phyloP scores from a whole-genome alignment of 2,329 filamentous ascomycete species.

The Aspergillus fumigatus region DNA sequence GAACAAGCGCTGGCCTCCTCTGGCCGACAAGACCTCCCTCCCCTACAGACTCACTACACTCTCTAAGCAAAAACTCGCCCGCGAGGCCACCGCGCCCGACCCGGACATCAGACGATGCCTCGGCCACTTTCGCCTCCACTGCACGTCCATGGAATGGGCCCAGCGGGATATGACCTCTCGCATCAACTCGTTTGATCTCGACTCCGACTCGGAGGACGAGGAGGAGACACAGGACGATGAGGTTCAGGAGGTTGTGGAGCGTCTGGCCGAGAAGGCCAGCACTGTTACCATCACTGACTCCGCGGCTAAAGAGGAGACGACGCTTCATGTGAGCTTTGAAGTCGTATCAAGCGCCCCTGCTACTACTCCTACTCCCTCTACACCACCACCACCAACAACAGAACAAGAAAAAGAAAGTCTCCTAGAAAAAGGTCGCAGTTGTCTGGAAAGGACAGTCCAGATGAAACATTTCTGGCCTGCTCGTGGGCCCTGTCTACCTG shows the following conservation, averaged over 20 bases:
- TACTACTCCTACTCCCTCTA: background rate
- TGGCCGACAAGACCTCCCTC: constrained; percentile 31
- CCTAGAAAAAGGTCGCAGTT: constrained; percentile 24
- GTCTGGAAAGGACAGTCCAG: constrained; percentile 24
- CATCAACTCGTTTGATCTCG: constrained; percentile 34
- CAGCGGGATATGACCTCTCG: constrained; percentile 33
- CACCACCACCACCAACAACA: constrained; percentile 1
- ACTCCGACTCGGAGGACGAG: constrained; percentile 20
- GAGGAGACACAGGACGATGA: constrained; percentile 10
- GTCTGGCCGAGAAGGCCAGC: background rate
- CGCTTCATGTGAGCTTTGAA: constrained; percentile 15
- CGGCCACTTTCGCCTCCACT: constrained; percentile 31
- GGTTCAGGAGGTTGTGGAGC: constrained; percentile 1
- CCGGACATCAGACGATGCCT: constrained; percentile 33
- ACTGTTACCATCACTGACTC: constrained; percentile 1
- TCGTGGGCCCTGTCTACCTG: constrained; percentile 16
- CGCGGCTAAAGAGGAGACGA: constrained; percentile 3
- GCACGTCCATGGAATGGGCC: constrained; percentile 30
- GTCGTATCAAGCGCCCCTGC: constrained; percentile 6
- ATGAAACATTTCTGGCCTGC: constrained; percentile 25
- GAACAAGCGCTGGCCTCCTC: constrained; percentile 33
- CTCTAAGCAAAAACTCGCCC: constrained; percentile 32
- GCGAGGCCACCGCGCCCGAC: constrained; percentile 32
- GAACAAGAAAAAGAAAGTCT: constrained; percentile 12
- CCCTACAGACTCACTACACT: constrained; percentile 33